Conservation (phyloP, 2,329 filamentous ascomycete genomes). For the Cordyceps tenuipes region DNA sequence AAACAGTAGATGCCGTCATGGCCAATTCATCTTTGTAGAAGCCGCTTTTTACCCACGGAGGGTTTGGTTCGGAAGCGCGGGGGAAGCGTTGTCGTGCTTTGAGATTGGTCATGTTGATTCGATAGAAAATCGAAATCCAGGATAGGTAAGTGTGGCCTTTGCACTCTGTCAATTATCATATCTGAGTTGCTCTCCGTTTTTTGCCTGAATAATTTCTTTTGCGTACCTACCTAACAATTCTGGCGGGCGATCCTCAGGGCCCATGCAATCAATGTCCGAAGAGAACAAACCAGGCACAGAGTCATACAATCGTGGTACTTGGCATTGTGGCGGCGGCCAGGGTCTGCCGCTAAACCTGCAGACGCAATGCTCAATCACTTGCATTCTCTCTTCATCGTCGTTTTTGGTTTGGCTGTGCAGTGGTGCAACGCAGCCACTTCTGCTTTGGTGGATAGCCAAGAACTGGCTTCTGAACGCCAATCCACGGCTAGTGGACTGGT, state of each 20-base stretch:
- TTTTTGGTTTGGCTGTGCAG: neutral
- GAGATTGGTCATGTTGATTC: too few relatives aligned
- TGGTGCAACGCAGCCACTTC: neutral
- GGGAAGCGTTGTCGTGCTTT: too few relatives aligned
- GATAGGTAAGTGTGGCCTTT: neutral
- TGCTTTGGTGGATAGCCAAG: neutral
- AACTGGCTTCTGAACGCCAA: neutral
- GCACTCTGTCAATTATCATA: neutral
- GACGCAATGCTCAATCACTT: neutral
- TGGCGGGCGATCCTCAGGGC: conserved; percentile 33
- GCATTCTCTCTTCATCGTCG: neutral
- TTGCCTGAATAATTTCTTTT: conserved; percentile 28
- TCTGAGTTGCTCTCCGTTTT: neutral
- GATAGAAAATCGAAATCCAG: neutral
- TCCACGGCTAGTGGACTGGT: neutral
- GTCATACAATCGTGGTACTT: neutral
- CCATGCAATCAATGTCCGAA: neutral
- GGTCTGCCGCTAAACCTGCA: neutral
- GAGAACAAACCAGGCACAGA: neutral
- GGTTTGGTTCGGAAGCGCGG: too few relatives aligned
- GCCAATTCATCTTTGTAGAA: too few relatives aligned
- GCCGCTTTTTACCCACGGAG: too few relatives aligned
- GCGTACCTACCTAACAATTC: conserved; percentile 35
- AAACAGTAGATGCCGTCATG: too few relatives aligned
- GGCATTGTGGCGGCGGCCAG: neutral